Conservation (phyloP, 2,329 filamentous ascomycete genomes). For the Zymoseptoria pseudotritici region DNA sequence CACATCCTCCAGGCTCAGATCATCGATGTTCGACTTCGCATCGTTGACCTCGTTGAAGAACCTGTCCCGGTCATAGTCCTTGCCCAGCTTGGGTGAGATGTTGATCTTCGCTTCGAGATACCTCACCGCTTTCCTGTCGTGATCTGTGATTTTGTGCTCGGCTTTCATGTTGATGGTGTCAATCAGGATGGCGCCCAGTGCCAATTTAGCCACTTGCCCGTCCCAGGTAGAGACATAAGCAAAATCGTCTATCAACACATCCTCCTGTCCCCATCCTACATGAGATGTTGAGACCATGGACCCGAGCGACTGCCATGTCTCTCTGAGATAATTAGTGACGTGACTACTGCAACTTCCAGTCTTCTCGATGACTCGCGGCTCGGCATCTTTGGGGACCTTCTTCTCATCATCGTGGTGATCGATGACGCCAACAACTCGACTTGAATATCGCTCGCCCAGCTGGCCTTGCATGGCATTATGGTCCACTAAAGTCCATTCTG, state of each 20-base stretch:
- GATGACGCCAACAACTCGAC: constrained; percentile 56
- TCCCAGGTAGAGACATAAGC: constrained; percentile 40
- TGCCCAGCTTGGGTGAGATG: constrained; percentile 27
- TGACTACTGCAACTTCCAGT: constrained; percentile 68
- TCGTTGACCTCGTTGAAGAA: constrained; percentile 55
- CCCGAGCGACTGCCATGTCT: constrained; percentile 49
- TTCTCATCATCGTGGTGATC: constrained; percentile 75
- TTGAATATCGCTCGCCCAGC: constrained; percentile 47
- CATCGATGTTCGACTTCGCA: constrained; percentile 61
- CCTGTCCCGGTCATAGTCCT: constrained; percentile 43
- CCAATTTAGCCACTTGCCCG: constrained; percentile 57
- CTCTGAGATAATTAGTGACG: constrained; percentile 53
- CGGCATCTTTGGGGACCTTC: constrained; percentile 41
- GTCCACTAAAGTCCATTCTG: constrained; percentile 68
- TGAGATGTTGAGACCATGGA: constrained; percentile 31
- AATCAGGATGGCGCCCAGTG: constrained; percentile 63
- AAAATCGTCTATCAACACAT: constrained; percentile 30
- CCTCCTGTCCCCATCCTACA: constrained; percentile 32
- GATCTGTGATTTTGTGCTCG: constrained; percentile 54
- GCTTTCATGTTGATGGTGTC: constrained; percentile 61
- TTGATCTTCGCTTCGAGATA: constrained; percentile 53
- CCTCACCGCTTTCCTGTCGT: constrained; percentile 51
- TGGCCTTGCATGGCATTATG: constrained; percentile 65
- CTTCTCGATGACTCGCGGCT: constrained; percentile 56
- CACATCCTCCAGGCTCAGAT: constrained; percentile 57